Evolutionary conservation across 208 protist genomes (phyloP).

Genomic region (Trypanosoma melophagium): DNA sequence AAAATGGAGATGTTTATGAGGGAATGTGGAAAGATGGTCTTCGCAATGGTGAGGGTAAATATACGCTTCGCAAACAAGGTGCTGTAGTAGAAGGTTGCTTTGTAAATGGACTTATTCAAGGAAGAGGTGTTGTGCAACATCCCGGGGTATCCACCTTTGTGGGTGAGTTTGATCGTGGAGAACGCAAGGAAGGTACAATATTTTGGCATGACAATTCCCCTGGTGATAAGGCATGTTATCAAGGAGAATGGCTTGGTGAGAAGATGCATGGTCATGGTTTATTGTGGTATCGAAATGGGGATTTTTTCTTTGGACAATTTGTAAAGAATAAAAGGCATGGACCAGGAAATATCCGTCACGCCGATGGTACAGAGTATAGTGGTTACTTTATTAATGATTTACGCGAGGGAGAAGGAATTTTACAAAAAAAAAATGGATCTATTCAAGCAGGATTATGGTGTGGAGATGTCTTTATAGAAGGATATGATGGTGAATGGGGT

Average conservation of each 20-base stretch:
- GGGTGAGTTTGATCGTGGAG: slow-evolving; percentile 72
- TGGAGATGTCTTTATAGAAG: slow-evolving; percentile 64
- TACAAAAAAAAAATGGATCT: slow-evolving; percentile 50
- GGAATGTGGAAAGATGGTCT: slow-evolving; percentile 79
- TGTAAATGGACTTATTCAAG: slow-evolving; percentile 85
- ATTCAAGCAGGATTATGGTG: slow-evolving; percentile 68
- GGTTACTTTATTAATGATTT: slow-evolving; percentile 61
- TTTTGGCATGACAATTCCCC: slow-evolving; percentile 46
- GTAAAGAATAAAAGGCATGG: slow-evolving; percentile 61
- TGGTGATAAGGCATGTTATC: slow-evolving; percentile 54
- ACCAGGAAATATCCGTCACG: slow-evolving; percentile 77
- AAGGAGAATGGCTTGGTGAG: slow-evolving; percentile 87
- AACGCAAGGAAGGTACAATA: slow-evolving; percentile 74
- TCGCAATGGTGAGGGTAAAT: slow-evolving; percentile 83
- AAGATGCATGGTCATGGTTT: slow-evolving; percentile 76
- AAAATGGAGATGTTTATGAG: slow-evolving; percentile 52
- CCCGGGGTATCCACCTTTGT: slow-evolving; percentile 76
- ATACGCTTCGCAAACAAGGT: slow-evolving; percentile 74
- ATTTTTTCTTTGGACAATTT: slow-evolving; percentile 81
- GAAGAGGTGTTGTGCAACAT: slow-evolving; percentile 61
- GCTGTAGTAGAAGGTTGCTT: slow-evolving; percentile 75
- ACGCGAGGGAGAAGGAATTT: slow-evolving; percentile 68
- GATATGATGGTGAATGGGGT: slow-evolving; percentile 90
- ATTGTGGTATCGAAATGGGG: slow-evolving; percentile 79
- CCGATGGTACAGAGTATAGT: slow-evolving; percentile 70